phyloP scores from a whole-genome alignment of 1,284 basidiomycete genomes.

The Tremellales sp. region DNA sequence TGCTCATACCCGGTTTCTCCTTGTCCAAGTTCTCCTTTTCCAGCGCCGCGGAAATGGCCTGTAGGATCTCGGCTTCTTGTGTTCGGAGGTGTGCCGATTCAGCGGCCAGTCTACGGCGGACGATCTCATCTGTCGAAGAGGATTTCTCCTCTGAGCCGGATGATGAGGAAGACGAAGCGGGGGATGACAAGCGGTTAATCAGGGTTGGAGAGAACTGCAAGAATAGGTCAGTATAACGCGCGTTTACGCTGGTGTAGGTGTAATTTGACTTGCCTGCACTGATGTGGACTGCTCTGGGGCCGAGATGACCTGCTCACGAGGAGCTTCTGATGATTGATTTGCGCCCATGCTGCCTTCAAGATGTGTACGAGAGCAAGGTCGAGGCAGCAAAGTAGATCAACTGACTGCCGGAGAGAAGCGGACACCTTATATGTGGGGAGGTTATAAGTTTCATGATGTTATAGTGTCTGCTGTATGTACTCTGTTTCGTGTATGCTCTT shows the following conservation, averaged over 20 bases:
- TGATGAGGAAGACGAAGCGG: conserved; percentile 10
- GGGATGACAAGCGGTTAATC: conserved; percentile 37
- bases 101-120: conserved; percentile 40
- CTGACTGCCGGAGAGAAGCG: background rate
- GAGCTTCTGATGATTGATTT: conserved; percentile 33
- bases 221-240: background rate
- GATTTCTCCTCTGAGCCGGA: background rate
- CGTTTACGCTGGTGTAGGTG: background rate
- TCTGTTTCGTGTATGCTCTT: background rate
- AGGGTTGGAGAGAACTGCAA: conserved; percentile 44
- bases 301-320: conserved; percentile 40
- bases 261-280: conserved; percentile 33
- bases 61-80: conserved; percentile 46
- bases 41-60: conserved; percentile 41
- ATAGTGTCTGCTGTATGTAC: background rate
- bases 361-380: background rate
- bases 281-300: conserved; percentile 38
- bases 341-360: conserved; percentile 30
- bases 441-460: background rate
- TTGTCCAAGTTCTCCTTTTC: conserved; percentile 50
- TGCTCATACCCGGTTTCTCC: conserved; percentile 46
- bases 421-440: background rate
- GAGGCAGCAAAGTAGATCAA: background rate
- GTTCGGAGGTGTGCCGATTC: conserved; percentile 42
- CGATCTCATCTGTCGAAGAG: conserved; percentile 35